These are phyloP conservation scores for Populus simonii DNA, from an alignment of 345 rosid genomes.

Conservation along the genomic window DNA sequence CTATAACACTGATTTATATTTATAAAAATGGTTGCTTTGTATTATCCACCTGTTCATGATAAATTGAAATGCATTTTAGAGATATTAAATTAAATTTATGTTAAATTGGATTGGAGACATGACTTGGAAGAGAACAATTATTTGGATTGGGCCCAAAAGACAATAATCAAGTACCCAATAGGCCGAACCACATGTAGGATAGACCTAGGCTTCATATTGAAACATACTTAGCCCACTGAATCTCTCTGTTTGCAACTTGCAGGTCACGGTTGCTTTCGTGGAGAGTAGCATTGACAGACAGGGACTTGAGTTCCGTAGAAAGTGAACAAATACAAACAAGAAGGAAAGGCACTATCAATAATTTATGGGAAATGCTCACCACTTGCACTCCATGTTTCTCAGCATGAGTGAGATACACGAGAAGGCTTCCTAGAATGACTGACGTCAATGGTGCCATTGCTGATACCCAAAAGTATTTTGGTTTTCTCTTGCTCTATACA, in stretches of 20 bases:
- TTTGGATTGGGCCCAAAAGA: background rate
- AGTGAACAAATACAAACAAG: background rate
- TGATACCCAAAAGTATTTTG: constrained; percentile 77
- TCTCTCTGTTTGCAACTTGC: background rate
- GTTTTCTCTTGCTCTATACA: constrained; percentile 68
- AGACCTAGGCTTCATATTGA: background rate
- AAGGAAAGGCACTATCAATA: background rate
- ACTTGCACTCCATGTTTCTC: constrained; percentile 96
- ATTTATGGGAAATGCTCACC: constrained; percentile 37
- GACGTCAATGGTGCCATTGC: constrained; percentile 93
- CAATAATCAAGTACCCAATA: background rate
- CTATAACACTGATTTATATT: no score
- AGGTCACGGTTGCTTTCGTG: background rate
- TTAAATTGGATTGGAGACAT: no score
- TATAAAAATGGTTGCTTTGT: no score
- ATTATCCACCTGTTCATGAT: no score
- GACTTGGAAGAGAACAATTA: background rate
- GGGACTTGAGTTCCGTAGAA: background rate
- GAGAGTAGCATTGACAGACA: background rate
- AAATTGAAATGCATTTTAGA: no score
- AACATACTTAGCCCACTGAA: background rate
- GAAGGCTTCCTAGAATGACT: constrained; percentile 75
- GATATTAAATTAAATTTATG: background rate
- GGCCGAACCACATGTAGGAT: background rate
- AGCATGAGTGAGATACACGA: constrained; percentile 79